These are phyloP conservation scores for Neopestalotiopsis rosae DNA, from an alignment of 2,329 filamentous ascomycete genomes.

Conservation along the genomic window DNA sequence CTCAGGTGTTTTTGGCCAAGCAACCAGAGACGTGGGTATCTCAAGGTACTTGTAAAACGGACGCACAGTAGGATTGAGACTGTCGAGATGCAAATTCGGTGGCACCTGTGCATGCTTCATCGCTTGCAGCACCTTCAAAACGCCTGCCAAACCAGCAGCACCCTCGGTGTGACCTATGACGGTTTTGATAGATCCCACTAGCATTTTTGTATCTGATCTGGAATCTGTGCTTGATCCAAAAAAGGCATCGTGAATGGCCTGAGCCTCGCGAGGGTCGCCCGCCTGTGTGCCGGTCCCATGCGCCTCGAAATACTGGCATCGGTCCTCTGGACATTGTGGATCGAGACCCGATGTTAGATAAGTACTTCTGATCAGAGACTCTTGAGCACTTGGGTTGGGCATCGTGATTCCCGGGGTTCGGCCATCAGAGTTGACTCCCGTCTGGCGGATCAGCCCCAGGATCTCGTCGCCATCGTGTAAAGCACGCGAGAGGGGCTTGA, in stretches of 20 bases:
- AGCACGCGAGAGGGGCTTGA: slow-evolving; percentile 58
- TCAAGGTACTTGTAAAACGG: slow-evolving; percentile 39
- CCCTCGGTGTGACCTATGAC: slow-evolving; percentile 56
- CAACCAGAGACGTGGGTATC: slow-evolving; percentile 36
- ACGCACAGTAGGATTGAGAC: slow-evolving; percentile 46
- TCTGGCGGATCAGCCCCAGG: slow-evolving; percentile 52
- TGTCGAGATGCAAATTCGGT: slow-evolving; percentile 49
- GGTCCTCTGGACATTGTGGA: slow-evolving; percentile 33
- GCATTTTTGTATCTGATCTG: slow-evolving; percentile 28
- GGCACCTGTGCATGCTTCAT: slow-evolving; percentile 46
- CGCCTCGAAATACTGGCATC: slow-evolving; percentile 53
- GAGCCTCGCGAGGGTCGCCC: slow-evolving; percentile 49
- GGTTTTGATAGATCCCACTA: slow-evolving; percentile 50
- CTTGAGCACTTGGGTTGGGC: slow-evolving; percentile 53
- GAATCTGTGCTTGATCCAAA: slow-evolving; percentile 28
- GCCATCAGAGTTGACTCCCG: slow-evolving; percentile 56
- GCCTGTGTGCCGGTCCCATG: slow-evolving; percentile 47
- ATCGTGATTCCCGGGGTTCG: slow-evolving; percentile 58
- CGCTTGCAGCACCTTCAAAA: slow-evolving; percentile 49
- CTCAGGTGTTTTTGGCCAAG: slow-evolving; percentile 41
- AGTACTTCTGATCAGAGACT: slow-evolving; percentile 46
- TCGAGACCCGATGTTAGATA: slow-evolving; percentile 51
- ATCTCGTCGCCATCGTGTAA: slow-evolving; percentile 54
- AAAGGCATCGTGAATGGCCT: slow-evolving; percentile 48
- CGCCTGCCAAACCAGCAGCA: slow-evolving; percentile 52